Conservation (phyloP, 139 green algal genomes). For the Eudorina sp. region DNA sequence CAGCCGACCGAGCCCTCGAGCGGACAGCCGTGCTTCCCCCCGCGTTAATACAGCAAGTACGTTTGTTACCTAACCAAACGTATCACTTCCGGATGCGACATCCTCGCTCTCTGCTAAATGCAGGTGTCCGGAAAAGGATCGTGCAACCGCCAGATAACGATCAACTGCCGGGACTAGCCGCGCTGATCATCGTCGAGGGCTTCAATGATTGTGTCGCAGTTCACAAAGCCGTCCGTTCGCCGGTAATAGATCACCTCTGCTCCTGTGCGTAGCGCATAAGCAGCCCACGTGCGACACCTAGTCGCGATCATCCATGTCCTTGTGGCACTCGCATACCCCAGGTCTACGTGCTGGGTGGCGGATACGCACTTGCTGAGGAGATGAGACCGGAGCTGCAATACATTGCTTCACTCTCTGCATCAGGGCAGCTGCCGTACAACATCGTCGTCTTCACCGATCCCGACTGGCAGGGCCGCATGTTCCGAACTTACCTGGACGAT, state of each 20-base stretch:
- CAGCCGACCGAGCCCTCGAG: no score
- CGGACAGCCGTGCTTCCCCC: no score
- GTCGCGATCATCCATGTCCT: neutral
- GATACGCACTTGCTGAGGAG: constrained; percentile 15
- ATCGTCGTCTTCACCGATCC: constrained; percentile 66
- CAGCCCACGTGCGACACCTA: neutral
- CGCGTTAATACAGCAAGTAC: no score
- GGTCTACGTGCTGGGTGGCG: constrained; percentile 29
- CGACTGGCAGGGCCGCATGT: constrained; percentile 66
- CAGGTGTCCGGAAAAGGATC: neutral
- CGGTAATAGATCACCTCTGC: neutral
- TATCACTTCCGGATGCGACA: no score
- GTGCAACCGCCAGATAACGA: neutral
- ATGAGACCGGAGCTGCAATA: constrained; percentile 43
- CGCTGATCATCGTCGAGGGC: constrained; percentile 35
- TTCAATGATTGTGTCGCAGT: constrained; percentile 38
- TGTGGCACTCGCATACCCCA: neutral
- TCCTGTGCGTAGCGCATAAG: neutral
- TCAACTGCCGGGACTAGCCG: neutral
- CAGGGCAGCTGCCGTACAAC: neutral
- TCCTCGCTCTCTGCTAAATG: no score
- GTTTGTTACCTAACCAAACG: no score
- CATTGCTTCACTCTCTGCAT: neutral
- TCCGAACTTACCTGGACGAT: constrained; percentile 50
- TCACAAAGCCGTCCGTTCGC: constrained; percentile 13